Conservation (phyloP, 495 filamentous ascomycete species). For the Hyaloscypha variabilis region DNA sequence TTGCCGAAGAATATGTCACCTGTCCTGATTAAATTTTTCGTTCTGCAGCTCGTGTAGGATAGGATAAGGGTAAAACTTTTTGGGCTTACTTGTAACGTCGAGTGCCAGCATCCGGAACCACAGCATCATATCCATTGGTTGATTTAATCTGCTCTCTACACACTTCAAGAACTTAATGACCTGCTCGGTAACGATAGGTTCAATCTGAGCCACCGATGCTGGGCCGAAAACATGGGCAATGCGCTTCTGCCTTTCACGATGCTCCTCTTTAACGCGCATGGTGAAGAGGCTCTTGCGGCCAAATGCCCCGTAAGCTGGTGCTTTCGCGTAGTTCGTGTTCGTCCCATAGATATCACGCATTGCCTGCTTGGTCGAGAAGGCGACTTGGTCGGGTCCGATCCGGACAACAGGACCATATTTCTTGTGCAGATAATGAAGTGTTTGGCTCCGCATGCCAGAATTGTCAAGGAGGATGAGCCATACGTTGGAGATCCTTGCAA, state of each 20-base stretch:
- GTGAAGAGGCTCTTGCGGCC: slow-evolving; percentile 4
- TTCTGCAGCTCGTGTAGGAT: background rate
- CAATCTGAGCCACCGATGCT: background rate
- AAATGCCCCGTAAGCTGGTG: background rate
- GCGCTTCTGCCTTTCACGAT: slow-evolving; percentile 3
- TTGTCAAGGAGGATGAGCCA: slow-evolving; percentile 9
- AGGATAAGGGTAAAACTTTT: background rate
- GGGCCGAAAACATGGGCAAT: background rate
- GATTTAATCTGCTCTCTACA: background rate
- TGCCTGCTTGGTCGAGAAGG: background rate
- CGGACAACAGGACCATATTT: background rate
- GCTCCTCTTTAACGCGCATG: slow-evolving; percentile 9
- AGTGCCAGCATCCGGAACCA: background rate
- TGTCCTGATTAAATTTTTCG: background rate
- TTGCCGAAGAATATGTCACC: slow-evolving; percentile 1
- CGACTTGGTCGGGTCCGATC: background rate
- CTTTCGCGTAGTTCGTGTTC: background rate
- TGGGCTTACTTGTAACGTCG: background rate
- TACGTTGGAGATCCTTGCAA: background rate
- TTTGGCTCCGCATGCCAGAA: background rate
- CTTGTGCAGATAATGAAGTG: slow-evolving; percentile 1
- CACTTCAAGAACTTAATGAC: background rate
- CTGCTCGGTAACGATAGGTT: background rate
- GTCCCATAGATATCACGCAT: slow-evolving; percentile 5
- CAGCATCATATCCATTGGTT: background rate